Evolutionary conservation across 2,329 filamentous ascomycete genomes (phyloP), one percentile per base, ranked within the genome.

Genomic region (Elsinoe fawcettii): DNA sequence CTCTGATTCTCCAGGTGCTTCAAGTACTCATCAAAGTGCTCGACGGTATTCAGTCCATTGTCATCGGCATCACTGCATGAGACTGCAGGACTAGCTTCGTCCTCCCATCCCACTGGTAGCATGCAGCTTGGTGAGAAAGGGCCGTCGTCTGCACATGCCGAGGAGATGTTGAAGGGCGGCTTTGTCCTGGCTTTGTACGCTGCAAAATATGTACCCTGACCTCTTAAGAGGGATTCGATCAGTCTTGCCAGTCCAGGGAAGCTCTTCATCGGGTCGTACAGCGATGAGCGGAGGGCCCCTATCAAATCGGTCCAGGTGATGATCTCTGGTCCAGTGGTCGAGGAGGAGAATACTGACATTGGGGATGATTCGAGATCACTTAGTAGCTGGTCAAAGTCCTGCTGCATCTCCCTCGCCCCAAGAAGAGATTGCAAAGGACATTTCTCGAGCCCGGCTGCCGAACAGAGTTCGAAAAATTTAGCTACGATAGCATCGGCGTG

Each of bases 401-500:
- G 66, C 5, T 67, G 58, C 1, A 65, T 63, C 39, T 74, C 70
- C 12, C 71, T 70, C 3, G 65, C 55, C 7, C 70, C 70, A 54
- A 69, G 71, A 43, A 60, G 47, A 32, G 65, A 16, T 43, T 60
- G 62, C 4, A 82, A 72, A 1, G 71, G 71, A 57, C 79, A 83
- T 5, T 66, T 71, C 0, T 69, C 59, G 5, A 46, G 43, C 0
- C 78, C 78, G 16, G 76, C 80, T 41, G 72, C 68, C 63, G 77
- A 74, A 63, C 83, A 86, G 39, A 75, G 74, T 16, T 71, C 67
- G 62, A 78, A 81, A 58, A 85, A 83, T 16, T 70, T 74, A 1
- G 73, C 67, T 62, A 82, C 74, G 5, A 79, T 75, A 54, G 75
- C 71, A 64, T 85, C 81, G 12, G 78, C 75, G 62, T 84, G 77